phyloP scores from a whole-genome alignment of 2,329 filamentous ascomycete genomes.

The Talaromyces sp. region DNA sequence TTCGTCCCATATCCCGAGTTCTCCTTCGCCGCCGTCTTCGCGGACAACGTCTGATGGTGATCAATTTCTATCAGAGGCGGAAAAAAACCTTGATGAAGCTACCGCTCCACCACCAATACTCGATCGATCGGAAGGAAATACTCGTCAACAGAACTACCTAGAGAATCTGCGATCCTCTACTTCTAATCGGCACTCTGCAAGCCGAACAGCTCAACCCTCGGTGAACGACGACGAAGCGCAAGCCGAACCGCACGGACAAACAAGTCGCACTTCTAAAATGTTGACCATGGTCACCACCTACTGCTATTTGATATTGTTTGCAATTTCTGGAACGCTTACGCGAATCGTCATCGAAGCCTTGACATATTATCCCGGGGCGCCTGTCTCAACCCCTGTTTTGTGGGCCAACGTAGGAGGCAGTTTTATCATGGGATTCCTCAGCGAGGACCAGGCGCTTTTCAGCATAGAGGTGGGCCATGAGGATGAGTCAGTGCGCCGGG shows the following conservation, averaged over 20 bases:
- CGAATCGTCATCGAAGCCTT: conserved; percentile 74
- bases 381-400: conserved; percentile 66
- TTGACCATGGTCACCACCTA: conserved; percentile 64
- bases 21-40: not conserved
- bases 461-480: conserved; percentile 38
- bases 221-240: not conserved
- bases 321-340: conserved; percentile 76
- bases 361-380: conserved; percentile 72
- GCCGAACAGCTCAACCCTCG: not conserved
- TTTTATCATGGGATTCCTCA: conserved; percentile 76
- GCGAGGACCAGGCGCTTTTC: conserved; percentile 74
- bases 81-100: conserved; percentile 24
- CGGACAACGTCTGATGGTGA: conserved; percentile 8
- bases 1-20: not conserved
- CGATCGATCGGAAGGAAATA: conserved; percentile 35
- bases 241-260: too few relatives aligned
- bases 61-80: conserved; percentile 19
- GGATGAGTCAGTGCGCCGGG: conserved; percentile 31
- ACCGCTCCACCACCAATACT: conserved; percentile 37
- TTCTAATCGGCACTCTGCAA: conserved; percentile 5
- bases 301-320: conserved; percentile 80
- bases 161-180: conserved; percentile 34
- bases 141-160: conserved; percentile 37
- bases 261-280: conserved; percentile 40
- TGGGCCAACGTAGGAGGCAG: conserved; percentile 88